A percentile compares a stretch with the other conserved stretches of the same genome.
These are phyloP conservation scores for Xeromyces bisporus DNA, from an alignment of 495 filamentous ascomycete species.

Conservation along the genomic window DNA sequence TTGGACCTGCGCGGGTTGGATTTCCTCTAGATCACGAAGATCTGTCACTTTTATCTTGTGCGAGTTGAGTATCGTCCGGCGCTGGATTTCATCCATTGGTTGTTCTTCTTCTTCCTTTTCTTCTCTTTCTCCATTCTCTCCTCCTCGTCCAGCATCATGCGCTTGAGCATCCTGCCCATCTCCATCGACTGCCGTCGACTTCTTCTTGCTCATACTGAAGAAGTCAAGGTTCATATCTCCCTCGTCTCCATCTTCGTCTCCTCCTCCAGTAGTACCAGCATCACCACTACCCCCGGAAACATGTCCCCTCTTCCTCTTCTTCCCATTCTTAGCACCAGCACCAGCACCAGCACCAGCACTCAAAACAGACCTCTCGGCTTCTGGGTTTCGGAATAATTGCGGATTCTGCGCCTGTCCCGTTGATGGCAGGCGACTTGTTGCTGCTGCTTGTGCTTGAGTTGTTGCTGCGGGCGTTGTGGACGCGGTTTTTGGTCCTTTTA, in stretches of 20 bases:
- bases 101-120: conserved; percentile 12
- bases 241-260: conserved; percentile 6
- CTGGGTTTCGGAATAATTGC: conserved; percentile 33
- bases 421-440: conserved; percentile 25
- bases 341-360: neutral
- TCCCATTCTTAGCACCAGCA: conserved; percentile 17
- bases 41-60: conserved; percentile 81
- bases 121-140: conserved; percentile 2
- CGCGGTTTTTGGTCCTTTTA: conserved; percentile 20
- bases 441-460: too few species aligned
- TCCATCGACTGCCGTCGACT: conserved; percentile 8
- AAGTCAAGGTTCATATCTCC: conserved; percentile 21
- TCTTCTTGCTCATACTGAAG: conserved; percentile 18
- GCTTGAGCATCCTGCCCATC: conserved; percentile 5
- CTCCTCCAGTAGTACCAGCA: neutral
- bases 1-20: conserved; percentile 17
- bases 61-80: conserved; percentile 53
- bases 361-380: conserved; percentile 11
- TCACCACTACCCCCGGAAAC: conserved; percentile 5
- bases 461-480: conserved; percentile 6
- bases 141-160: conserved; percentile 9
- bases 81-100: conserved; percentile 42
- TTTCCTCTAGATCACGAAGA: conserved; percentile 32
- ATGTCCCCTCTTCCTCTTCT: conserved; percentile 24
- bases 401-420: conserved; percentile 33